Conservation (phyloP, 192 early-diverging fungal genomes). For the Backusella macrospora region DNA sequence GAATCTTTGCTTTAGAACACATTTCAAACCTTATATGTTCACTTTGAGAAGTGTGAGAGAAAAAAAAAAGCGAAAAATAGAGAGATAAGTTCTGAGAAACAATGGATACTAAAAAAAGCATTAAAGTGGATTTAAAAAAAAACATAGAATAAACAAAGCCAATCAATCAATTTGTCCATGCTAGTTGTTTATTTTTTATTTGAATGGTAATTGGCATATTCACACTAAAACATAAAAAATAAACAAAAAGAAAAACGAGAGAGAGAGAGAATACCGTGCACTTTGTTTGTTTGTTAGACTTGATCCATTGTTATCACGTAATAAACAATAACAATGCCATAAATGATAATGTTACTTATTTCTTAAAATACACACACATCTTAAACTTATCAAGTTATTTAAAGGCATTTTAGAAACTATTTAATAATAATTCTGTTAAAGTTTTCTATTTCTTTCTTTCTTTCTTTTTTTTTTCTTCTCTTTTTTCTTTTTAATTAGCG, state of each 20-base stretch:
- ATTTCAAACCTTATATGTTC: conserved; percentile 3
- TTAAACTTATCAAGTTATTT: not conserved
- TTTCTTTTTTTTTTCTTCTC: no score
- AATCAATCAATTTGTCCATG: not conserved
- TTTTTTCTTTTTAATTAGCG: not conserved
- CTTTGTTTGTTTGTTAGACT: not conserved
- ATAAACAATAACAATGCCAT: not conserved
- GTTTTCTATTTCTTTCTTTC: no score
- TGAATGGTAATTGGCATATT: not conserved
- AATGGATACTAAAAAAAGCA: no score
- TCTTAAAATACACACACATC: not conserved
- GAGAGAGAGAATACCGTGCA: not conserved
- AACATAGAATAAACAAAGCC: not conserved
- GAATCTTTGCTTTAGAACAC: conserved; percentile 6
- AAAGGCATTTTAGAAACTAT: not conserved
- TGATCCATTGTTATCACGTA: not conserved
- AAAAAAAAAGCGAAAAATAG: not conserved
- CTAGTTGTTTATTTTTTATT: no score
- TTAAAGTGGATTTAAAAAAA: no score
- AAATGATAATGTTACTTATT: not conserved
- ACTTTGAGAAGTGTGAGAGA: not conserved
- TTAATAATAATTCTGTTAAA: not conserved
- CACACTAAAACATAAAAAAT: not conserved
- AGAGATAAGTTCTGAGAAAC: not conserved
- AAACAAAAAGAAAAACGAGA: not conserved